Evolutionary conservation across 2,329 filamentous ascomycete genomes (phyloP), one percentile per base, ranked within the genome.

Genomic region (Fusarium succisae): DNA sequence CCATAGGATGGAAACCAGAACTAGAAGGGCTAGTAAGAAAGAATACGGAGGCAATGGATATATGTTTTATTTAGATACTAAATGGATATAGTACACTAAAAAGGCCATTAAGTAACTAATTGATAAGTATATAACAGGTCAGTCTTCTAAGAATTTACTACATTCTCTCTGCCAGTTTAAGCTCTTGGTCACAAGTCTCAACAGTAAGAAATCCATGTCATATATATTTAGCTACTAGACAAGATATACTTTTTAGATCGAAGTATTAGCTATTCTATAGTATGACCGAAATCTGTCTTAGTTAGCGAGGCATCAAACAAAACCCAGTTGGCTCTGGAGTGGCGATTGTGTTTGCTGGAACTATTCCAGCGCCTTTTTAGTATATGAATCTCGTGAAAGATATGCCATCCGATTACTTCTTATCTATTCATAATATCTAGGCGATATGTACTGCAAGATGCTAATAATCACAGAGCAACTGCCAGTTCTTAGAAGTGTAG

Each of bases 241-340:
- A 26, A 26, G 24, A 26, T 26, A 26, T 26, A 26, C 24, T 26
- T 26, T 26, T 26, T 26, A 26, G 24, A 26, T 26, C 4, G 5
- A 4, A 4, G 24, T 26, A 26, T 26, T 26, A 26, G 24, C 24
- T 26, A 26, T 26, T 26, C 24, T 26, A 26, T 26, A 26, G 3
- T 13, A 30, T 12, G 14, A 32, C 13, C 6, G 0, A 7, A 14
- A 14, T 35, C 2, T 35, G 32, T 15, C 0, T 35, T 3, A 1
- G 0, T 35, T 15, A 35, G 14, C 32, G 0, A 15, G 14, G 32
- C 32, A 8, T 8, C 1, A 0, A 15, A 3, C 1, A 1, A 1
- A 35, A 35, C 7, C 1, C 15, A 15, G 1, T 35, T 3, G 3
- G 0, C 32, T 15, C 1, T 1, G 32, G 1, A 1, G 1, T 1